Evolutionary conservation across 2,329 filamentous ascomycete genomes (phyloP), one percentile per base, ranked within the genome.

Genomic region (Fusarium sp.): DNA sequence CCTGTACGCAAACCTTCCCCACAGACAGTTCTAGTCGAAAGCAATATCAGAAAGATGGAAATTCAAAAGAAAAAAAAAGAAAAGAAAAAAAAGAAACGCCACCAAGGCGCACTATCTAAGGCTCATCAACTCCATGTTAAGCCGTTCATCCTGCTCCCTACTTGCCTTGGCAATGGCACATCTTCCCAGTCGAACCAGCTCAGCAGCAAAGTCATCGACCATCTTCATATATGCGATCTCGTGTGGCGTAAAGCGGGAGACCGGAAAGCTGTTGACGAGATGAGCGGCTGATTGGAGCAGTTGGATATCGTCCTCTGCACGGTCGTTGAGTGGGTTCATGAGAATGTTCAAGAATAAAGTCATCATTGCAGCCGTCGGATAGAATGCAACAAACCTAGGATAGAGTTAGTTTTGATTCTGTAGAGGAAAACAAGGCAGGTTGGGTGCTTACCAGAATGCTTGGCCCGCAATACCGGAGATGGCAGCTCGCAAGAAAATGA

Each of bases 301-400:
- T 6, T 77, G 75, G 5, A 85, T 65, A 51, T 86, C 84, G 4
- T 75, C 69, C 2, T 72, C 64, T 0, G 81, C 77, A 23, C 78
- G 71, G 0, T 76, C 71, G 23, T 80, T 72, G 0, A 78, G 71
- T 0, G 84, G 84, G 27, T 81, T 75, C 19, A 77, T 72, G 0
- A 87, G 71, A 27, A 86, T 78, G 55, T 81, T 83, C 72, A 80
- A 83, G 64, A 86, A 87, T 1, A 87, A 73, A 1, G 77, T 78
- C 49, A 85, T 73, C 13, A 84, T 72, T 1, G 84, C 83, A 0
- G 81, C 80, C 50, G 84, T 79, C 1, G 84, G 83, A 50, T 86
- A 86, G 63, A 84, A 86, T 3, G 84, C 74, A 4, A 85, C 69
- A n/a, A 79, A 71, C 82, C 84, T 85, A 4, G 0, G 4, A 6